Percentiles rank a stretch among this genome's conserved stretches.
These are phyloP conservation scores for Trichosporon faecale DNA, from an alignment of 1,284 basidiomycete species.

Conservation along the genomic window DNA sequence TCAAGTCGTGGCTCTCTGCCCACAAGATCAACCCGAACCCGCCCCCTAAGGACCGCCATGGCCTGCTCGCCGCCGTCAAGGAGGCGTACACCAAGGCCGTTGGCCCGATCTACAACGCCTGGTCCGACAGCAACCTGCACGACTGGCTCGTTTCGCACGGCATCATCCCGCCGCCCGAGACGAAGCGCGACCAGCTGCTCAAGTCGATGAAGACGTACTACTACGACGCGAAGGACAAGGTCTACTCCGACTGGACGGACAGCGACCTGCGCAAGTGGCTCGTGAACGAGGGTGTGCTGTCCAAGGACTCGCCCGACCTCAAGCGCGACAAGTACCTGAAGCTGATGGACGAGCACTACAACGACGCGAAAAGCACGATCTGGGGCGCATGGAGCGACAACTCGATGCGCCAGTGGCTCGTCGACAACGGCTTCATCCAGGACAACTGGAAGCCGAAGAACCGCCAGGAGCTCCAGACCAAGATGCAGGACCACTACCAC, in stretches of 20 bases:
- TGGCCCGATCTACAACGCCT: conserved; percentile 71
- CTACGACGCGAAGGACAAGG: conserved; percentile 61
- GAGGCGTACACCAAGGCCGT: conserved; percentile 63
- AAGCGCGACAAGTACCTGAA: conserved; percentile 66
- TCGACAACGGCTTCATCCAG: conserved; percentile 69
- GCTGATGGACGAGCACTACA: conserved; percentile 72
- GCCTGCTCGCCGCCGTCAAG: conserved; percentile 66
- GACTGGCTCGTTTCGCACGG: conserved; percentile 79
- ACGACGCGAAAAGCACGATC: conserved; percentile 63
- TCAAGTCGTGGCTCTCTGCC: conserved; percentile 64
- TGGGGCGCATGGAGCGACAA: conserved; percentile 74
- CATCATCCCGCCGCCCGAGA: conserved; percentile 60
- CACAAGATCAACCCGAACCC: conserved; percentile 69
- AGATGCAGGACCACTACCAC: conserved; percentile 51
- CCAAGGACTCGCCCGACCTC: conserved; percentile 17
- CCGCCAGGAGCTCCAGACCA: conserved; percentile 59
- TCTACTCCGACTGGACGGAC: conserved; percentile 66
- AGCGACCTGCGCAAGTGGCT: conserved; percentile 53
- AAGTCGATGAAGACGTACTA: conserved; percentile 75
- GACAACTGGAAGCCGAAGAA: conserved; percentile 61
- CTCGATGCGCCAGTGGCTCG: conserved; percentile 72
- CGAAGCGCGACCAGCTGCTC: conserved; percentile 66
- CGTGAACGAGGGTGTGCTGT: conserved; percentile 49
- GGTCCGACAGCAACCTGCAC: conserved; percentile 81
- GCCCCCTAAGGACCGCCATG: conserved; percentile 62